Evolutionary conservation across 2,329 filamentous ascomycete genomes (phyloP).

Genomic region (Xylaria sp.): DNA sequence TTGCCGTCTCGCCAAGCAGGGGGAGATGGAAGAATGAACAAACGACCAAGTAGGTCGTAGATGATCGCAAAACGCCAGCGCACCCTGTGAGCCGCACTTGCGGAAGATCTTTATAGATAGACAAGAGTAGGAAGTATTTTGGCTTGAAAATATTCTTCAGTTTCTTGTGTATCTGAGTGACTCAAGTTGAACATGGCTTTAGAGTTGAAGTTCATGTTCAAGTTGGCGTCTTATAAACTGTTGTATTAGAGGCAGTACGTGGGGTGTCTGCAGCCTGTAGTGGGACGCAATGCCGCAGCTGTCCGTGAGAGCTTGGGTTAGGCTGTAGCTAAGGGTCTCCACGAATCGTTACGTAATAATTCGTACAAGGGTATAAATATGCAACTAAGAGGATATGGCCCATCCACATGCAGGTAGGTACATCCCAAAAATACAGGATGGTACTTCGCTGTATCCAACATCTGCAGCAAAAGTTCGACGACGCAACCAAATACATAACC

Average conservation of each 20-base stretch:
- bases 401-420: neutral
- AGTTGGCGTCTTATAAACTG: constrained; percentile 9
- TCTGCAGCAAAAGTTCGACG: constrained; percentile 1
- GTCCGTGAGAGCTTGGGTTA: neutral
- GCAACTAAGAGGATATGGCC: neutral
- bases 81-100: neutral
- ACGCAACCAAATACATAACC: neutral
- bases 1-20: neutral
- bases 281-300: neutral
- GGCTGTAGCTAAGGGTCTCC: neutral
- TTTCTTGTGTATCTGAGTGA: neutral
- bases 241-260: constrained; percentile 1
- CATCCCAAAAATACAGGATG: neutral
- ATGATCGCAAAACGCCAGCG: neutral
- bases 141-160: neutral
- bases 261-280: constrained; percentile 6
- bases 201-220: neutral
- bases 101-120: neutral
- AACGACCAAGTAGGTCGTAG: neutral
- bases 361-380: neutral
- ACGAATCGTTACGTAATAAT: neutral
- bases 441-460: neutral
- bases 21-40: neutral
- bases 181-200: neutral
- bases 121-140: neutral